Base-by-base conservation (phyloP, 164 flowering plant species). In the Macadamia tetraphylla region DNA sequence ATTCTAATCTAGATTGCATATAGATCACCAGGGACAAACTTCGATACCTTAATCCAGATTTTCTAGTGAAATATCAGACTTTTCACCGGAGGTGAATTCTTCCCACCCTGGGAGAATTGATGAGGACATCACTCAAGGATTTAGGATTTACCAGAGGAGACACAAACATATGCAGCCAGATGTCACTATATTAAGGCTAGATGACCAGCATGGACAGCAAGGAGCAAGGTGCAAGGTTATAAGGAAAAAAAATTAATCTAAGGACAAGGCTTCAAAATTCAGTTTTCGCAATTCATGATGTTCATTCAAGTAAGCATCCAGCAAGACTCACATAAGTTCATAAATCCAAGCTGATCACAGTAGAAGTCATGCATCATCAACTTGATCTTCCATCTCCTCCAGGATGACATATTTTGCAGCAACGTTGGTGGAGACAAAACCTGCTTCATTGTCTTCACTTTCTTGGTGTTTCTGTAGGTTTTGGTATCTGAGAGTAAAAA, bases 361-460 rank as follows among this genome's bases (percentile, higher is more conserved):
- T 2, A 65, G 58, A 13, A 55, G 48, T 80, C 81, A 85, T 57
- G 62, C 62, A 13, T 73, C 73, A 61, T 78, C 85, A 29, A 81
- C 88, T 67, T 78, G 85, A 69, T 86, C 96, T 57, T 93, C 94
- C 83, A 79, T 76, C 81, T 88, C 91, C 66, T 90, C 96, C 46
- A 94, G 93, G 74, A 94, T 91, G 59, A 84, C 96, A 83, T 94
- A 94, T 70, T 82, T 91, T 51, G 87, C 84, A 67, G 82, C 73
- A 43, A 48, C 78, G 76, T 71, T 84, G 2, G 60, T 57, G 44
- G 77, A 10, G 46, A 51, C 71, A 32, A 81, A 72, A 40, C 70
- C 77, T 23, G 63, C 61, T 46, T 35, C 71, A 62, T 68, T 81
- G 67, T 73, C 76, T 65, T 68, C 84, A 76, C 67, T 68, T 43